Percentiles rank a stretch among this genome's conserved stretches.
Conservation (phyloP, 2,329 filamentous ascomycete species). For the Ceratocystis papillata region DNA sequence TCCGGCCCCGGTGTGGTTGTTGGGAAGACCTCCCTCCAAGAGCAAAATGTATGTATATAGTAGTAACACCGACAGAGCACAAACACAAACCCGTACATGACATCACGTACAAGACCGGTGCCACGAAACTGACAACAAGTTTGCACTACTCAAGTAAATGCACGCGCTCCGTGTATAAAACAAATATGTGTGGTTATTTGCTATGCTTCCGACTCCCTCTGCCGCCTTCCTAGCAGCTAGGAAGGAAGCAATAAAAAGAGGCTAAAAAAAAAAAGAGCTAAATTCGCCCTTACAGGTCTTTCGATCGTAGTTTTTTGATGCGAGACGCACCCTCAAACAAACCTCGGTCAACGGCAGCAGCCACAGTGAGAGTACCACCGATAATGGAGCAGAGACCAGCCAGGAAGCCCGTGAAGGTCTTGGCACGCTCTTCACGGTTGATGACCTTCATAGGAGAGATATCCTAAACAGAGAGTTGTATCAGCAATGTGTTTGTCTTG, state of each 20-base stretch:
- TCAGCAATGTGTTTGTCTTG: not conserved
- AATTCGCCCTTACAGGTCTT: conserved; percentile 40
- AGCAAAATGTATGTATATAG: not conserved
- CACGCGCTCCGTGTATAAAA: conserved; percentile 3
- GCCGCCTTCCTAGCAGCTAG: not conserved
- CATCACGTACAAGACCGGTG: not conserved
- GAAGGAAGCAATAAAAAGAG: not conserved
- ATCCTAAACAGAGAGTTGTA: conserved; percentile 45
- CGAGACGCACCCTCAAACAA: conserved; percentile 78
- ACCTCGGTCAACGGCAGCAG: conserved; percentile 81
- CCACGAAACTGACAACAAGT: not conserved
- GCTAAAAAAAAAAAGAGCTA: not conserved
- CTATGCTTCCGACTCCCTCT: not conserved
- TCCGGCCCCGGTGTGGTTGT: not conserved
- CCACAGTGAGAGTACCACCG: conserved; percentile 89
- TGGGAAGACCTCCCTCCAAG: not conserved
- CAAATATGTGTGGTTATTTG: conserved; percentile 13
- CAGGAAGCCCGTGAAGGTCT: conserved; percentile 84
- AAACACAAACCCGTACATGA: not conserved
- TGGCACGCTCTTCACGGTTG: conserved; percentile 82
- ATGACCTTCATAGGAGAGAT: conserved; percentile 99
- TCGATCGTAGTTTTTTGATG: conserved; percentile 73
- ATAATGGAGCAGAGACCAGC: conserved; percentile 91
- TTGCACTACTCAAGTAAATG: not conserved
- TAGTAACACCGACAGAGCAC: not conserved